Percentiles rank a stretch among this genome's conserved stretches.
These are phyloP conservation scores for Metschnikowia amazonensis DNA, from an alignment of 805 yeast genomes.

Conservation along the genomic window DNA sequence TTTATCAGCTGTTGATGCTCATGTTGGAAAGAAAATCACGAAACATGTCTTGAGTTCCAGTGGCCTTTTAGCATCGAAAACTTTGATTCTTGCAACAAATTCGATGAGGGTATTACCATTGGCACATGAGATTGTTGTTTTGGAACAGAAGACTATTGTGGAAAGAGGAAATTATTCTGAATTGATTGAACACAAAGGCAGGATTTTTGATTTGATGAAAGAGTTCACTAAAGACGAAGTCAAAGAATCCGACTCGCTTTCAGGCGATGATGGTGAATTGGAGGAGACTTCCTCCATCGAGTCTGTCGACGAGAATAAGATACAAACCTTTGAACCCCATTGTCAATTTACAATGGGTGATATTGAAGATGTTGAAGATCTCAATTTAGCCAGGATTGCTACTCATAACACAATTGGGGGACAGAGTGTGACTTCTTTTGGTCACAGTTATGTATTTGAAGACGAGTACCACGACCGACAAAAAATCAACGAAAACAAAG, in stretches of 20 bases:
- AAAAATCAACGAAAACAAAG: constrained; percentile 11
- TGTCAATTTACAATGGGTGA: constrained; percentile 21
- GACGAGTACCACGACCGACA: constrained; percentile 24
- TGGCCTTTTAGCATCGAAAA: constrained; percentile 50
- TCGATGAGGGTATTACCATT: constrained; percentile 51
- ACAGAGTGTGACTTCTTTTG: constrained; percentile 33
- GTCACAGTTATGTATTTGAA: constrained; percentile 28
- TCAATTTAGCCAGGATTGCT: constrained; percentile 15
- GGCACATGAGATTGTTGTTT: constrained; percentile 58
- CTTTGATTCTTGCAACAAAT: constrained; percentile 57
- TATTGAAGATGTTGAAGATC: constrained; percentile 16
- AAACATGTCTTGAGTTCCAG: constrained; percentile 43
- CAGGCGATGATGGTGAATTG: constrained; percentile 10
- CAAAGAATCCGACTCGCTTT: constrained; percentile 13
- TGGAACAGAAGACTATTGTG: constrained; percentile 50
- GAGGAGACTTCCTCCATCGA: constrained; percentile 7
- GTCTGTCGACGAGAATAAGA: constrained; percentile 10
- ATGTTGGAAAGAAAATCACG: constrained; percentile 57
- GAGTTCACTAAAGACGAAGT: constrained; percentile 29
- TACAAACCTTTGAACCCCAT: constrained; percentile 8
- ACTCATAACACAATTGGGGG: constrained; percentile 19
- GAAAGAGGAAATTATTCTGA: constrained; percentile 55
- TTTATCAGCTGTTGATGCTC: constrained; percentile 69
- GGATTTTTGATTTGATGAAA: constrained; percentile 29
- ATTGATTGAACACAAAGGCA: constrained; percentile 38